These are phyloP conservation scores for Bimuria novae-zelandiae DNA, from an alignment of 2,329 filamentous ascomycete species.

Conservation along the genomic window DNA sequence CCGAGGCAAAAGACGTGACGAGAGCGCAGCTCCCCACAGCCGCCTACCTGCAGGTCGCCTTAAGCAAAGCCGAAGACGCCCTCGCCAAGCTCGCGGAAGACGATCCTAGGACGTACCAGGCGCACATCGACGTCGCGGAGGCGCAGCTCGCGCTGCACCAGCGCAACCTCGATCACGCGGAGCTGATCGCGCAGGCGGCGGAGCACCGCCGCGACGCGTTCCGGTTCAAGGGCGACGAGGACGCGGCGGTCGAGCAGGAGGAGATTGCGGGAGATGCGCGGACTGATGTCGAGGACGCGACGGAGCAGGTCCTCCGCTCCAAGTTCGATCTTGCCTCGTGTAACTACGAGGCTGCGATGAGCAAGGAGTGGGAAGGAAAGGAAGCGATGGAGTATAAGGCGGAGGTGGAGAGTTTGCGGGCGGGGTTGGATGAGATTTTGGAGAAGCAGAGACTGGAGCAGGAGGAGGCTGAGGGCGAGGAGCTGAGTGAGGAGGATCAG, in stretches of 20 bases:
- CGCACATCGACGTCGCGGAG: background rate
- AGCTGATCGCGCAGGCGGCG: constrained; percentile 12
- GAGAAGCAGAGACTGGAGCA: background rate
- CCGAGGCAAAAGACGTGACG: constrained; percentile 34
- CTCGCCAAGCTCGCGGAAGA: background rate
- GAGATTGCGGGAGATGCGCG: constrained; percentile 8
- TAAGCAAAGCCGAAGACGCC: background rate
- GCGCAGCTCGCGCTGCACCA: background rate
- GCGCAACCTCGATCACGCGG: background rate
- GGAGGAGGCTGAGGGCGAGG: background rate
- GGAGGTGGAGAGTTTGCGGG: background rate
- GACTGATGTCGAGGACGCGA: constrained; percentile 5
- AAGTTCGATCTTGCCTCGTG: constrained; percentile 2
- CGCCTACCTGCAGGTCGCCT: background rate
- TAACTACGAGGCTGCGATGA: background rate
- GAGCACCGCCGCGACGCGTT: constrained; percentile 16
- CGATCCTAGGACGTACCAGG: background rate
- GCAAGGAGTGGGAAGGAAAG: background rate
- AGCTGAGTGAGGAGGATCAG: background rate
- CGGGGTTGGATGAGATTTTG: background rate
- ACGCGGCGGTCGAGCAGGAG: constrained; percentile 5
- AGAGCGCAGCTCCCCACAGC: constrained; percentile 22
- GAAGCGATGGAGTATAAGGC: background rate
- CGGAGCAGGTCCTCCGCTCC: constrained; percentile 5
- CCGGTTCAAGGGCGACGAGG: constrained; percentile 5